These are phyloP conservation scores for Boletus sp. DNA, from an alignment of 768 basidiomycete species.

Conservation along the genomic window DNA sequence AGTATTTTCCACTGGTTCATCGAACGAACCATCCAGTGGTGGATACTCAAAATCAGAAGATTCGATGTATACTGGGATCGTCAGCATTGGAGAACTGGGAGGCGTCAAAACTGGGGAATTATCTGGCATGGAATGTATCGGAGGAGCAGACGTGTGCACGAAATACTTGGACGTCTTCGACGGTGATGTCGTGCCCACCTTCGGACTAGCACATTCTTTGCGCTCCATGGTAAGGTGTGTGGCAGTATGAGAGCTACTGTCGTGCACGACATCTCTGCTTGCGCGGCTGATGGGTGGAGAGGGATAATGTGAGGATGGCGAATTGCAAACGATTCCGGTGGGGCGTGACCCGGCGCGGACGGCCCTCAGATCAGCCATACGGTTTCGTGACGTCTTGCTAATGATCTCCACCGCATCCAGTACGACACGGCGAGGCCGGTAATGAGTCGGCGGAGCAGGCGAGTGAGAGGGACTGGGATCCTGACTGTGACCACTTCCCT, in stretches of 20 bases:
- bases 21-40: neutral
- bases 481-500: neutral
- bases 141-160: neutral
- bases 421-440: constrained; percentile 3
- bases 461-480: neutral
- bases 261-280: neutral
- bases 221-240: neutral
- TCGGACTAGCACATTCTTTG: neutral
- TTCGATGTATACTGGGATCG: constrained; percentile 5
- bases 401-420: constrained; percentile 23
- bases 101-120: neutral
- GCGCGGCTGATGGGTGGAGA: constrained; percentile 5
- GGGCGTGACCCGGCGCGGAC: neutral
- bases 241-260: neutral
- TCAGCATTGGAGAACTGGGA: constrained; percentile 3
- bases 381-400: neutral
- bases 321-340: neutral
- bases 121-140: neutral
- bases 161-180: constrained; percentile 26
- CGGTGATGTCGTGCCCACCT: neutral
- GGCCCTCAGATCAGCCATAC: too few relatives aligned
- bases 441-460: neutral
- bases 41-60: constrained; percentile 6
- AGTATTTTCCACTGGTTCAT: neutral
- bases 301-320: neutral